These are phyloP conservation scores for Dendrothele bispora DNA, from an alignment of 768 basidiomycete genomes.

Conservation along the genomic window DNA sequence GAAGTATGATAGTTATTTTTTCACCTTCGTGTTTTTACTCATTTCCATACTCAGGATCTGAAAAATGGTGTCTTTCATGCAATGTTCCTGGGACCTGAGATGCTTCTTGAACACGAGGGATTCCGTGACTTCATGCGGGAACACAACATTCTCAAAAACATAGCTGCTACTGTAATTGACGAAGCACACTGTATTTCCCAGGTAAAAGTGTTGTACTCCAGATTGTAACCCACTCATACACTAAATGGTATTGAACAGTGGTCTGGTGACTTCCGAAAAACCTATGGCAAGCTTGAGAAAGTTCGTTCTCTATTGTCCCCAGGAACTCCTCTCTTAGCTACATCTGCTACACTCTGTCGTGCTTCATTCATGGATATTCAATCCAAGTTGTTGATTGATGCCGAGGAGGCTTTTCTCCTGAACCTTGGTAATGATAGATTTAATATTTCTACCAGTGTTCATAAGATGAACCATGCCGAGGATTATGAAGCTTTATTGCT, in stretches of 20 bases:
- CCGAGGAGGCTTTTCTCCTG: slow-evolving; percentile 24
- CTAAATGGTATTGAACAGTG: too few species aligned
- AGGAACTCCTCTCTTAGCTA: slow-evolving; percentile 15
- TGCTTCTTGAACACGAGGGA: slow-evolving; percentile 11
- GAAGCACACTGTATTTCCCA: too few species aligned
- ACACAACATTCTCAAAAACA: not conserved
- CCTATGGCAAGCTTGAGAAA: slow-evolving; percentile 14
- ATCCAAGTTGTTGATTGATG: slow-evolving; percentile 20
- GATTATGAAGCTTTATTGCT: slow-evolving; percentile 22
- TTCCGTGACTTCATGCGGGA: slow-evolving; percentile 13
- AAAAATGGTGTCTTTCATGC: slow-evolving; percentile 12
- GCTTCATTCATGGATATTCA: slow-evolving; percentile 24
- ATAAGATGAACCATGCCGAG: slow-evolving; percentile 17
- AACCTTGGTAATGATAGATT: slow-evolving; percentile 37
- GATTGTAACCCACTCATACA: slow-evolving; percentile 30
- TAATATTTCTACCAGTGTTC: slow-evolving; percentile 29
- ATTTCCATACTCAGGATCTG: not conserved
- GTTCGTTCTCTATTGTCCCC: slow-evolving; percentile 16
- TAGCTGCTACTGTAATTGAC: slow-evolving; percentile 18
- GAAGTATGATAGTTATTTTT: not conserved
- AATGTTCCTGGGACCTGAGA: slow-evolving; percentile 20
- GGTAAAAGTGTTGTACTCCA: too few species aligned
- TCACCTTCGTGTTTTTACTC: not conserved
- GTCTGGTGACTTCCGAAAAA: slow-evolving; percentile 21
- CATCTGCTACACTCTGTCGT: slow-evolving; percentile 19